A percentile compares a stretch with the other conserved stretches of the same genome.
These are phyloP conservation scores for Adansonia madagascariensis DNA, from an alignment of 441 rosid genomes.

Conservation along the genomic window DNA sequence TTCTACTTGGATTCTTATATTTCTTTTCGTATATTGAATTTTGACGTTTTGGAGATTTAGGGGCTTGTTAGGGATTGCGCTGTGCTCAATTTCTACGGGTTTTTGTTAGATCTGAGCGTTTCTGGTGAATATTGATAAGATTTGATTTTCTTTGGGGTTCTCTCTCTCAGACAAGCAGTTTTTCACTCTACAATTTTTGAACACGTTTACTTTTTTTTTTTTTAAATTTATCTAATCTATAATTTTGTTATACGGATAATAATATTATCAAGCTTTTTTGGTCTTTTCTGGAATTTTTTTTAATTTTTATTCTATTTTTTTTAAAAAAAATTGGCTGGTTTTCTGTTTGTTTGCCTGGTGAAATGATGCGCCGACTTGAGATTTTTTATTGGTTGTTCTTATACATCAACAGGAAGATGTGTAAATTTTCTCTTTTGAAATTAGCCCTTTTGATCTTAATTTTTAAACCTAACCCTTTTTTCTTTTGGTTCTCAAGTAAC, in stretches of 20 bases:
- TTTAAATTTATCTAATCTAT: not conserved
- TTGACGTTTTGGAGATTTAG: no score
- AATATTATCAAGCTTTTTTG: not conserved
- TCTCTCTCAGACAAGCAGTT: constrained; percentile 17
- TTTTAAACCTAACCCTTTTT: not conserved
- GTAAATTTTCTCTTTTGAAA: not conserved
- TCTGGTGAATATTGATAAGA: not conserved
- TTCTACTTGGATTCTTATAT: not conserved
- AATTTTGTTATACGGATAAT: not conserved
- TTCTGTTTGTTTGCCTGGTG: no score
- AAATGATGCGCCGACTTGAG: not conserved
- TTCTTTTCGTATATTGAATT: not conserved
- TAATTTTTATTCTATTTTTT: no score
- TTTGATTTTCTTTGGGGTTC: not conserved
- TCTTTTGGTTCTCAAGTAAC: not conserved
- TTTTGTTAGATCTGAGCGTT: constrained; percentile 27
- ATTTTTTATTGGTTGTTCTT: constrained; percentile 19
- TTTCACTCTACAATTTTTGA: not conserved
- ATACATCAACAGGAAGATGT: constrained; percentile 24
- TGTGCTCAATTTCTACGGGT: no score
- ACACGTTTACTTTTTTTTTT: no score
- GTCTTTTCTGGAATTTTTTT: not conserved
- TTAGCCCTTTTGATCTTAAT: not conserved
- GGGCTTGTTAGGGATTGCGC: no score
- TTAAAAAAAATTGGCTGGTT: no score